phyloP scores from a whole-genome alignment of 1,284 basidiomycete genomes.

The Sutorius eximius region DNA sequence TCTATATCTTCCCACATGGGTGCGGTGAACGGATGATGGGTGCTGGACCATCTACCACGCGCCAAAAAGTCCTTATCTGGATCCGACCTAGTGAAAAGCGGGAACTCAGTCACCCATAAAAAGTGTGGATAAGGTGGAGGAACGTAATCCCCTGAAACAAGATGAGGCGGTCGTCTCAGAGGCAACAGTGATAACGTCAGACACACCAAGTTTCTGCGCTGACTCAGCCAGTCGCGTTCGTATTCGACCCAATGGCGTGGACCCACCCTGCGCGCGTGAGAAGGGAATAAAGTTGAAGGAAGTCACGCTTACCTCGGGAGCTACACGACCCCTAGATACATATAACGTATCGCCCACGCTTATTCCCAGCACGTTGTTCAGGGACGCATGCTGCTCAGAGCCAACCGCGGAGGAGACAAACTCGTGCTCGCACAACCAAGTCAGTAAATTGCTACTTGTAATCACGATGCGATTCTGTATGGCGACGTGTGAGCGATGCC shows the following conservation, averaged over 20 bases:
- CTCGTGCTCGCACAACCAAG: conserved; percentile 48
- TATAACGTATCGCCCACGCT: conserved; percentile 48
- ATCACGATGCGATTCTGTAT: conserved; percentile 51
- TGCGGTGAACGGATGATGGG: conserved; percentile 95
- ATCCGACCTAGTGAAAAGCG: conserved; percentile 88
- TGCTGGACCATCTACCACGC: conserved; percentile 84
- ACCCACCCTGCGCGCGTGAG: conserved; percentile 65
- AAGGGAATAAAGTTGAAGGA: conserved; percentile 6
- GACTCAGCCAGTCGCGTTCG: conserved; percentile 68
- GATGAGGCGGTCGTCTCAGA: conserved; percentile 10
- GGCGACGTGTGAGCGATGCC: conserved; percentile 13
- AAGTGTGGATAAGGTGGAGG: conserved; percentile 73
- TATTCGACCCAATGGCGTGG: conserved; percentile 76
- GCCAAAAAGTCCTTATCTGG: conserved; percentile 85
- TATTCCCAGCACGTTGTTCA: conserved; percentile 33
- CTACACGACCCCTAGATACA: conserved; percentile 45
- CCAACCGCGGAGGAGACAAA: conserved; percentile 29
- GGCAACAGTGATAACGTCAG: conserved; percentile 5
- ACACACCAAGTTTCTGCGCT: conserved; percentile 62
- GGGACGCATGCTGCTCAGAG: conserved; percentile 23
- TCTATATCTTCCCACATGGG: conserved; percentile 89
- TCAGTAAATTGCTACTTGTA: conserved; percentile 40
- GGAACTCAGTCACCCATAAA: conserved; percentile 95
- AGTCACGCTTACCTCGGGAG: conserved; percentile 42
- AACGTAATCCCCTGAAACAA: conserved; percentile 49